Conservation (phyloP, 176 grass and related monocot species). For the Hordeum vulgare region MorexV3_pseudomolecules_assembly NC_058522.1:490810437-490810936, state of each 20-base stretch:
- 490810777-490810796: constrained; percentile 66
- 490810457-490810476: constrained; percentile 23
- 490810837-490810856: constrained; percentile 77
- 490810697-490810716: constrained; percentile 38
- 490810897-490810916: constrained; percentile 55
- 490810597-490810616: constrained; percentile 41
- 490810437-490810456: neutral
- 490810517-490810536: constrained; percentile 71
- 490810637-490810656: constrained; percentile 37
- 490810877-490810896: constrained; percentile 73
- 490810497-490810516: constrained; percentile 81
- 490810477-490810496: constrained; percentile 75
- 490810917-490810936: constrained; percentile 68
- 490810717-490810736: constrained; percentile 60
- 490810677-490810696: neutral
- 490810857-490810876: constrained; percentile 57
- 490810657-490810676: constrained; percentile 6
- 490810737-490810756: constrained; percentile 67
- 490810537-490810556: constrained; percentile 73
- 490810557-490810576: constrained; percentile 50
- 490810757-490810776: constrained; percentile 45
- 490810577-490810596: constrained; percentile 31
- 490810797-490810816: constrained; percentile 93
- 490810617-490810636: constrained; percentile 40
- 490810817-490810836: constrained; percentile 67